Conservation (phyloP, 2,329 filamentous ascomycete species). For the Cercospora nicotianae region DNA sequence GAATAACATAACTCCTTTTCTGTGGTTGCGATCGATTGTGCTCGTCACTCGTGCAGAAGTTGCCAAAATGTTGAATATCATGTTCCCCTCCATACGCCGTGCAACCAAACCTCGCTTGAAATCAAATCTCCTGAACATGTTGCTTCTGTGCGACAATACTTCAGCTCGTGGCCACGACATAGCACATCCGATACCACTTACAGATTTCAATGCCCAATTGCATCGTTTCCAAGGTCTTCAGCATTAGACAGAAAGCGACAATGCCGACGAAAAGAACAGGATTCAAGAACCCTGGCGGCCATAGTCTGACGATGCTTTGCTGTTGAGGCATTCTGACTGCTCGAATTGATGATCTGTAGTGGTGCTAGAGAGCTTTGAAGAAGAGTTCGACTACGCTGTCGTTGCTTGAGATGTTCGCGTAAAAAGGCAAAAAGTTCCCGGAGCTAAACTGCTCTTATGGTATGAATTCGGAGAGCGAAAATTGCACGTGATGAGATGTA, state of each 20-base stretch:
- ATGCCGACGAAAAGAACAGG: constrained; percentile 5
- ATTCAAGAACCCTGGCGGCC: constrained; percentile 3
- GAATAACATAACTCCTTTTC: neutral
- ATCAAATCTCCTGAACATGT: neutral
- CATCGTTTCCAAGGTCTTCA: constrained; percentile 2
- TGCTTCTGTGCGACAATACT: neutral
- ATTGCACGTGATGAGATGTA: neutral
- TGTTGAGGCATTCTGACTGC: neutral
- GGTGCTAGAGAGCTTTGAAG: neutral
- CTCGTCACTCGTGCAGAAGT: neutral
- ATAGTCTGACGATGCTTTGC: neutral
- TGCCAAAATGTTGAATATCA: neutral
- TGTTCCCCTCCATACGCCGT: neutral
- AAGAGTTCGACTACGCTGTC: neutral
- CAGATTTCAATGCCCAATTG: neutral
- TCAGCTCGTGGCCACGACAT: neutral
- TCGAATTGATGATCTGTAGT: neutral
- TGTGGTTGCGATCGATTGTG: neutral
- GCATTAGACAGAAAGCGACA: constrained; percentile 5
- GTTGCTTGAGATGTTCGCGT: neutral
- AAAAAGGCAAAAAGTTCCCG: neutral
- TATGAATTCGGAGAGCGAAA: neutral
- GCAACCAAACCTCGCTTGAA: neutral
- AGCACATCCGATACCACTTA: neutral
- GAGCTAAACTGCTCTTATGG: neutral